Evolutionary conservation across 2,329 filamentous ascomycete species (phyloP), one percentile per base, ranked within the genome.

Genomic region (Rutstroemia sydowiana): DNA sequence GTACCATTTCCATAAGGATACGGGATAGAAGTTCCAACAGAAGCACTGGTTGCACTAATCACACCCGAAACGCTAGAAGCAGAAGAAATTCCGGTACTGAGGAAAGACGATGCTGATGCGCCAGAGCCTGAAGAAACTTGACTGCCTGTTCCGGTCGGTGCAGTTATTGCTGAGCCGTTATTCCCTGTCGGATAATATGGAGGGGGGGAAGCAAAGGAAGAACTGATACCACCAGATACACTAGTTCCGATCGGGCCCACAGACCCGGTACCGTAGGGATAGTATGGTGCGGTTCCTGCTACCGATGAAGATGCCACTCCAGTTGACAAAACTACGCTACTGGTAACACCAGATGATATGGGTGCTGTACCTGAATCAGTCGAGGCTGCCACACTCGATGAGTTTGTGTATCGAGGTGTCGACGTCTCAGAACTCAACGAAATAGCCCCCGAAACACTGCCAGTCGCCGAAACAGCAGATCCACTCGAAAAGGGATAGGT

Each of bases 141-240:
- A 21, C 28, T 42, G 14, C 45, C 45, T 42, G 48, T 56, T 9
- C 40, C 55, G 10, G 51, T 52, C 18, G 55, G 53, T 21, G 47
- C 44, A 31, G 9, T n/a, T 11, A 36, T 30, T 4, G 30, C 28
- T 11, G 34, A 45, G n/a, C 48, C 45, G 7, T 48, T 55, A 18
- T 57, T 57, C 5, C 47, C 46, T 16, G 40, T 46, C 21, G 55
- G 53, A n/a, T 52, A 57, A 11, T 53, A 48, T 26, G 23, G 49
- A n/a, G 45, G n/a, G 34, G 54, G 48, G 10, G 37, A 41, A 40
- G 37, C 23, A 5, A 13, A 10, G 32, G 21, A 37, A 5, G n/a
- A 30, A 18, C 31, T 43, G 21, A 48, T 16, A 23, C 45, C 50
- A 30, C 37, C 45, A 10, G 50, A 43, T 10, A 48, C 16, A 11